Percentiles rank a stretch among this genome's conserved stretches.
Evolutionary conservation across 2,329 filamentous ascomycete species (phyloP).

Genomic region (Aaosphaeria arxii): DNA sequence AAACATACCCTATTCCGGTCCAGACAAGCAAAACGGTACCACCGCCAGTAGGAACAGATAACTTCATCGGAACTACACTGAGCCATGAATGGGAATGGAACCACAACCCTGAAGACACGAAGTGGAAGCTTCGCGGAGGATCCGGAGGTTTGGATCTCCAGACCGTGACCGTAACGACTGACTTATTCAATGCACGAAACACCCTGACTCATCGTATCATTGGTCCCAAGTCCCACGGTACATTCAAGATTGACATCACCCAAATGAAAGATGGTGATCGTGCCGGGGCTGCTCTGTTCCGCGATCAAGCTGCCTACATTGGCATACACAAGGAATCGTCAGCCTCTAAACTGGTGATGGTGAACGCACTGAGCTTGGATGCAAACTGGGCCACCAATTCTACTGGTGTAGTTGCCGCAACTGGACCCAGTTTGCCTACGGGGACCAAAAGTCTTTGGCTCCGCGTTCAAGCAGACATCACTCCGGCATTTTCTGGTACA

Average conservation of each 20-base stretch:
- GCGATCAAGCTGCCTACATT: slow-evolving; percentile 54
- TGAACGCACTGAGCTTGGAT: slow-evolving; percentile 41
- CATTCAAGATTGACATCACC: slow-evolving; percentile 49
- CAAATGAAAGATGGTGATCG: slow-evolving; percentile 53
- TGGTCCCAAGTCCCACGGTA: slow-evolving; percentile 44
- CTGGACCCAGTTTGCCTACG: slow-evolving; percentile 14
- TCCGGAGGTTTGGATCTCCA: slow-evolving; percentile 41
- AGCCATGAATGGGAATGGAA: slow-evolving; percentile 59
- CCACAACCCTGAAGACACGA: slow-evolving; percentile 55
- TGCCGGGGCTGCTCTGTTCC: slow-evolving; percentile 52
- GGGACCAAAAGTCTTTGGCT: slow-evolving; percentile 28
- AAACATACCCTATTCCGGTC: slow-evolving; percentile 39
- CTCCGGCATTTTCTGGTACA: slow-evolving; percentile 27
- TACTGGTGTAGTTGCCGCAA: slow-evolving; percentile 26
- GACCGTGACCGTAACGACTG: slow-evolving; percentile 52
- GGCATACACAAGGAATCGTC: slow-evolving; percentile 45
- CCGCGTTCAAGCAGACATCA: slow-evolving; percentile 33
- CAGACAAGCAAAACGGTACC: slow-evolving; percentile 29
- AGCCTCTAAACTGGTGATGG: slow-evolving; percentile 32
- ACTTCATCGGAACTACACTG: slow-evolving; percentile 44
- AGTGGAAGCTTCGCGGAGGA: slow-evolving; percentile 45
- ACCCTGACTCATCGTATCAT: slow-evolving; percentile 43
- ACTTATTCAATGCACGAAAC: slow-evolving; percentile 45
- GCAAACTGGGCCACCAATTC: slow-evolving; percentile 30
- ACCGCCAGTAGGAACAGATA: slow-evolving; percentile 42